Conservation (phyloP, 768 basidiomycete genomes). For the Boletus eberwhitei region DNA sequence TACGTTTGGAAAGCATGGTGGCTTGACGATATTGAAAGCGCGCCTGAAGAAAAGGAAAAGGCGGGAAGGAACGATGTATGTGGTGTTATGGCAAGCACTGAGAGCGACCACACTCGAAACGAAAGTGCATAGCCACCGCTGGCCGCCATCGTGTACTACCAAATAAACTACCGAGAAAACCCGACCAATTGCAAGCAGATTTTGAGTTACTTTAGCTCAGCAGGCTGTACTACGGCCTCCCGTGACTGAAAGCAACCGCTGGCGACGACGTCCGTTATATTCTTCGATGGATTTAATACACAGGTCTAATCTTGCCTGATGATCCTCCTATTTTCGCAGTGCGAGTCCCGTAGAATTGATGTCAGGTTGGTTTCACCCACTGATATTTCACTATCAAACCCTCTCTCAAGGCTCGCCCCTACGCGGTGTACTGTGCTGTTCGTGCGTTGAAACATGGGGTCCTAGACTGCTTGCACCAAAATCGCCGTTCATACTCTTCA, state of each 20-base stretch:
- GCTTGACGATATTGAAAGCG: background rate
- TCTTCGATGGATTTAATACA: too few relatives aligned
- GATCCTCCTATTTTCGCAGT: too few relatives aligned
- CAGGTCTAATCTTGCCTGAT: too few relatives aligned
- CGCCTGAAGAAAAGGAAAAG: background rate
- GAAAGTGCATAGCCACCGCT: slow-evolving; percentile 16
- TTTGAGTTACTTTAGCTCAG: background rate
- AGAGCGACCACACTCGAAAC: background rate
- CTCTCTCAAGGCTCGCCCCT: too few relatives aligned
- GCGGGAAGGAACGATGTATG: background rate
- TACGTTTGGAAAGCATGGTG: slow-evolving; percentile 67
- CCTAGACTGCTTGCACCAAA: too few relatives aligned
- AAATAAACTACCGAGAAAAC: slow-evolving; percentile 11
- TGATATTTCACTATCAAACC: too few relatives aligned
- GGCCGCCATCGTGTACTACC: background rate
- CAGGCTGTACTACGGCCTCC: background rate
- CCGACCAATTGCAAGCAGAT: background rate
- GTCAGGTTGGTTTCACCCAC: too few relatives aligned
- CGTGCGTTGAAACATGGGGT: too few relatives aligned
- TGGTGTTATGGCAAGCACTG: background rate
- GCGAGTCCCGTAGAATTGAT: too few relatives aligned
- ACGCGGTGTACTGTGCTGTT: too few relatives aligned
- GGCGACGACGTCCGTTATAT: background rate
- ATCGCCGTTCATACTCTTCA: too few relatives aligned
- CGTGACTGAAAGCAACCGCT: background rate